Evolutionary conservation across 2,329 filamentous ascomycete genomes (phyloP), one percentile per base, ranked within the genome.

Genomic region (Alternaria sp.): DNA sequence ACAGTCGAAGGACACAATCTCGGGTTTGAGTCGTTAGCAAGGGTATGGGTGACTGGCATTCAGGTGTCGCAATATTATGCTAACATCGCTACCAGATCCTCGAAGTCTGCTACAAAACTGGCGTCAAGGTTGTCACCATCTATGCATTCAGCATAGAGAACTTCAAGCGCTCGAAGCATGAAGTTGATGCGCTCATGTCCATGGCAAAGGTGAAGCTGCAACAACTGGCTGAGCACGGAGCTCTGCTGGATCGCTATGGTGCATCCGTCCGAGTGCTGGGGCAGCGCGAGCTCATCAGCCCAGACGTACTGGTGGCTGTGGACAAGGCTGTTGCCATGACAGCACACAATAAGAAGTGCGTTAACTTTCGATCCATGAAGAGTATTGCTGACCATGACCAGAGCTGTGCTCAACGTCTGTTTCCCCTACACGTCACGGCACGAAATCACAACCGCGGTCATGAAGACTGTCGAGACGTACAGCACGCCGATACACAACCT

Each of bases 61-160:
- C 18, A 12, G n/a, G 32, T 44, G 12, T 60, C 5, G 60, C 41
- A 43, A 11, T 6, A 14, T 36, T 69, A 92, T 58, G 53, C 63
- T 66, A 22, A 66, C 56, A 28, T 9, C 12, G 14, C 20, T 7
- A 8, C 44, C 55, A 81, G 91, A 93, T 98, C 54, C 89, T 99
- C 61, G 95, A 99, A 80, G 92, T 99, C 56, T 98, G 95, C 85
- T 99, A 98, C 84, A 97, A 97, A 78, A 93, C 91, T 60, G 95
- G 95, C 55, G 94, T 99, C 64, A 94, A 95, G 78, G 93, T 96
- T 8, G 94, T 99, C 39, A 98, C 95, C 4, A 93, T 99, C 65
- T 99, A 98, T 78, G 95, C 95, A 16, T 99, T 99, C 81, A 97
- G 93, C 75, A 97, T 99, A 74, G 95, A 99, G 81, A 99, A 99